phyloP scores from a whole-genome alignment of 2,329 filamentous ascomycete genomes.

The Davidsoniella australis region DNA sequence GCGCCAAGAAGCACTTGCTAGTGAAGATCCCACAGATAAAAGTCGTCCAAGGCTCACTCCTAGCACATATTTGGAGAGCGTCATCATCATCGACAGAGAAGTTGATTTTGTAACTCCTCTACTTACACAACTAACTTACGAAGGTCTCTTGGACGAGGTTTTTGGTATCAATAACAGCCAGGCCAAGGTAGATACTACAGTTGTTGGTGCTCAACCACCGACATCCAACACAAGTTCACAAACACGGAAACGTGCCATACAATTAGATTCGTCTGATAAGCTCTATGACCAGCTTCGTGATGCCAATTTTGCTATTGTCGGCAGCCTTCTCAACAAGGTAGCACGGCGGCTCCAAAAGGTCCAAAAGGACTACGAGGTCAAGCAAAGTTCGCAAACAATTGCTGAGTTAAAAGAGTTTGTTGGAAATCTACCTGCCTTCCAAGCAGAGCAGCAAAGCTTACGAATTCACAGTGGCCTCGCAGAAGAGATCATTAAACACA shows the following conservation, averaged over 20 bases:
- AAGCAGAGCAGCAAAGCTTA: conserved; percentile 84
- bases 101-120: conserved; percentile 85
- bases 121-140: conserved; percentile 89
- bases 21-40: conserved; percentile 51
- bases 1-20: conserved; percentile 73
- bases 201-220: conserved; percentile 55
- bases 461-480: conserved; percentile 82
- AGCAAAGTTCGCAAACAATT: conserved; percentile 73
- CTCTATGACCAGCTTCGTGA: conserved; percentile 78
- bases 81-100: conserved; percentile 90
- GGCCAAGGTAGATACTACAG: conserved; percentile 76
- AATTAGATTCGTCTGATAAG: conserved; percentile 76
- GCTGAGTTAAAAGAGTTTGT: conserved; percentile 90
- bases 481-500: conserved; percentile 90
- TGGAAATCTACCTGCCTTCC: conserved; percentile 78
- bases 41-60: conserved; percentile 56
- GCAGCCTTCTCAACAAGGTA: conserved; percentile 73
- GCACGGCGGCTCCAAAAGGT: conserved; percentile 72
- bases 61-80: conserved; percentile 72
- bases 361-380: conserved; percentile 75
- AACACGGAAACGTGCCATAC: conserved; percentile 67
- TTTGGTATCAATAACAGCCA: conserved; percentile 87
- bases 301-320: conserved; percentile 89
- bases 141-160: conserved; percentile 85
- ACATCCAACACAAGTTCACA: conserved; percentile 39